These are phyloP conservation scores for Boletellus ananas DNA, from an alignment of 768 basidiomycete genomes.

Conservation along the genomic window DNA sequence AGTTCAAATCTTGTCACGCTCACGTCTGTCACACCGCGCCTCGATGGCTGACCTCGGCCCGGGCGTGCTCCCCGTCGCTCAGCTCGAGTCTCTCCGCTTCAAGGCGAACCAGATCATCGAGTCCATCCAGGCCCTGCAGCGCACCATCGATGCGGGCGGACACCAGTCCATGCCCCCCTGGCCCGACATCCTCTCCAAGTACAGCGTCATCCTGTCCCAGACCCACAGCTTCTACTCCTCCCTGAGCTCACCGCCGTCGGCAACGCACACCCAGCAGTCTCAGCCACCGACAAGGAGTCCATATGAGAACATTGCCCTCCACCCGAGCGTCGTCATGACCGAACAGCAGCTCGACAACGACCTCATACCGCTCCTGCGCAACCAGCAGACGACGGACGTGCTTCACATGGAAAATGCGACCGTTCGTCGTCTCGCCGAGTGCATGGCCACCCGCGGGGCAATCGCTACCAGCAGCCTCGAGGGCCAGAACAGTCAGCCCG, in stretches of 20 bases:
- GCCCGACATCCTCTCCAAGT: constrained; percentile 85
- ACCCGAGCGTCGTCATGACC: constrained; percentile 54
- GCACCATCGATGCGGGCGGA: constrained; percentile 49
- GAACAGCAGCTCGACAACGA: constrained; percentile 71
- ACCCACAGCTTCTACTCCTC: constrained; percentile 73
- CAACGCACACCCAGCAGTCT: constrained; percentile 12
- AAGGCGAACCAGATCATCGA: constrained; percentile 79
- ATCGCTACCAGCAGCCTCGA: constrained; percentile 44
- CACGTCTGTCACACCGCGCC: constrained; percentile 12
- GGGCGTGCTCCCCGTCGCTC: constrained; percentile 52
- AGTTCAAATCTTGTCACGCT: constrained; percentile 13
- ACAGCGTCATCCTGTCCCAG: constrained; percentile 80
- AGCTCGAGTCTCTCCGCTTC: constrained; percentile 74
- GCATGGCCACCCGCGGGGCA: constrained; percentile 58
- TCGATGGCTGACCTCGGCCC: constrained; percentile 22
- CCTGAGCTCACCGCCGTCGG: constrained; percentile 40
- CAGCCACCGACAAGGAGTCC: constrained; percentile 19
- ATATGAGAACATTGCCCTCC: constrained; percentile 67
- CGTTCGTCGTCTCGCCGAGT: constrained; percentile 64
- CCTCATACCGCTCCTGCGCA: constrained; percentile 70
- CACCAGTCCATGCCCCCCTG: constrained; percentile 64
- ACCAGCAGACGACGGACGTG: constrained; percentile 77
- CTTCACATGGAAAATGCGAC: constrained; percentile 66
- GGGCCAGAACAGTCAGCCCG: constrained; percentile 30
- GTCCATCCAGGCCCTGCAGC: constrained; percentile 61